Percentiles rank a stretch among this genome's conserved stretches.
phyloP scores from a whole-genome alignment of 75 land plant species.

The Chamaecyparis obtusa region DNA sequence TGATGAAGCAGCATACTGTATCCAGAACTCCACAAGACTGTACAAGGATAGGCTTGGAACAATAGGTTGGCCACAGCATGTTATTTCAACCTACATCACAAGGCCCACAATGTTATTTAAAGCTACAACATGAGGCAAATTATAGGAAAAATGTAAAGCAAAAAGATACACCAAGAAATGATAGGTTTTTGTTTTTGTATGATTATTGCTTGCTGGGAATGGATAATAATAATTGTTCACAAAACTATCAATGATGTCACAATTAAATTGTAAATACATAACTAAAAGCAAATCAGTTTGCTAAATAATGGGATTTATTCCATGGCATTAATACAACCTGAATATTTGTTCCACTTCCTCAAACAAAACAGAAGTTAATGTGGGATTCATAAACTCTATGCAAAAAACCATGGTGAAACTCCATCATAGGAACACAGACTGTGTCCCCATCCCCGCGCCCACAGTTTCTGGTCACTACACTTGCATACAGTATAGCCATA shows the following conservation, averaged over 20 bases:
- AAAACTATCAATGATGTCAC: neutral
- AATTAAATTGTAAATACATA: neutral
- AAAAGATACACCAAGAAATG: neutral
- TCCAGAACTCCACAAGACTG: conserved; percentile 66
- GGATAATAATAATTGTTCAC: neutral
- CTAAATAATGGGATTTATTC: neutral
- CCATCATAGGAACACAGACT: too few relatives aligned
- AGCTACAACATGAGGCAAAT: conserved; percentile 34
- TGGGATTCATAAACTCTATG: neutral
- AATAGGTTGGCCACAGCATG: conserved; percentile 70
- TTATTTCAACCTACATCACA: conserved; percentile 63
- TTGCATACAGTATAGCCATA: too few relatives aligned
- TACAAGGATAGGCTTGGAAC: conserved; percentile 56
- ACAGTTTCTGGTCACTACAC: too few relatives aligned
- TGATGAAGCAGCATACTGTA: conserved; percentile 29
- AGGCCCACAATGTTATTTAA: conserved; percentile 21
- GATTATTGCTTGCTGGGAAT: neutral
- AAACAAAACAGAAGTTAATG: neutral
- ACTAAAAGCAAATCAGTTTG: neutral
- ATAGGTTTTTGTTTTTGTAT: neutral
- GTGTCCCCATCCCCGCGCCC: too few relatives aligned
- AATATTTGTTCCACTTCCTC: neutral
- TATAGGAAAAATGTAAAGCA: neutral
- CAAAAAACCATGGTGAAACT: neutral
- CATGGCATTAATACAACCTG: neutral